Percentiles rank a stretch among this genome's conserved stretches.
These are phyloP conservation scores for Chenopodium quinoa DNA, from an alignment of 148 eudicot species.

Conservation along the genomic window DNA sequence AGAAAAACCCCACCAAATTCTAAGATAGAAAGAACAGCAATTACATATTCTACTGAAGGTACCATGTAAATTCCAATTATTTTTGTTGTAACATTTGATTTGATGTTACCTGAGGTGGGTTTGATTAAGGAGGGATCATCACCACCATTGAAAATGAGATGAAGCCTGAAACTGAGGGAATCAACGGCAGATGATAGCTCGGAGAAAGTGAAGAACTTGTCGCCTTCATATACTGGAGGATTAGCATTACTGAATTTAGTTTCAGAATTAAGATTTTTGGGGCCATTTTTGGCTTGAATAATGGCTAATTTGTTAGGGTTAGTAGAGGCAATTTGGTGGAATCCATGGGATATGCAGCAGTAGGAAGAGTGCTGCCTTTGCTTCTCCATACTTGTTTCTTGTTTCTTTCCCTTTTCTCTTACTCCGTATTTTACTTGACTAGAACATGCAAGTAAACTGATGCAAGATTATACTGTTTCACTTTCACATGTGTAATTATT, in stretches of 20 bases:
- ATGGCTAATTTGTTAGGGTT: slow-evolving; percentile 63
- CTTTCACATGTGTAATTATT: too few relatives aligned
- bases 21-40: slow-evolving; percentile 68
- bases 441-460: too few relatives aligned
- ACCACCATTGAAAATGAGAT: slow-evolving; percentile 47
- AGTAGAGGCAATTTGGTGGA: slow-evolving; percentile 45
- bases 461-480: too few relatives aligned
- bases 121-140: slow-evolving; percentile 47
- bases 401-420: background rate
- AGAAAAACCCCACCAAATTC: slow-evolving; percentile 79
- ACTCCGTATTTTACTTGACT: background rate
- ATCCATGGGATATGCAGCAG: slow-evolving; percentile 76
- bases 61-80: slow-evolving; percentile 65
- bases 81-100: slow-evolving; percentile 27
- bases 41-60: slow-evolving; percentile 75
- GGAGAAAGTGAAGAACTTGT: slow-evolving; percentile 64
- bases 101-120: slow-evolving; percentile 40
- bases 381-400: background rate
- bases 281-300: slow-evolving; percentile 43
- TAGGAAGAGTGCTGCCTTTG: slow-evolving; percentile 15
- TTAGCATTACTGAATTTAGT: background rate
- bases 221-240: slow-evolving; percentile 45
- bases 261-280: slow-evolving; percentile 6
- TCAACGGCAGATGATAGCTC: slow-evolving; percentile 62
- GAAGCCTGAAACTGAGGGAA: slow-evolving; percentile 51